Percentiles rank a stretch among this genome's conserved stretches.
phyloP scores from a whole-genome alignment of 345 rosid genomes.

The Gossypium bickii region DNA sequence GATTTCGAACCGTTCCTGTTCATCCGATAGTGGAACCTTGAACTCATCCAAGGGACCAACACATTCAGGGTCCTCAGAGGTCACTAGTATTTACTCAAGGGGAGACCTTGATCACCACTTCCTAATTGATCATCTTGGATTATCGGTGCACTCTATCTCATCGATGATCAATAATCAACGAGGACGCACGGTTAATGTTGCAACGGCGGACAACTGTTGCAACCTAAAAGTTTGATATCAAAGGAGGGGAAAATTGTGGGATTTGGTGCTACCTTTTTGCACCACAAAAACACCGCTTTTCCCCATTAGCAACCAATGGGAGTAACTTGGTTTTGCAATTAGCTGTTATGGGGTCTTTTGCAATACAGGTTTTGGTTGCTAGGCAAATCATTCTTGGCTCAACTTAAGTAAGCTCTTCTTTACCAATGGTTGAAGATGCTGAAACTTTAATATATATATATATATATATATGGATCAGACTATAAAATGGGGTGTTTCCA shows the following conservation, averaged over 20 bases:
- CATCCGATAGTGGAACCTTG: conserved; percentile 55
- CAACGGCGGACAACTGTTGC: conserved; percentile 58
- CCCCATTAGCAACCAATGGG: conserved; percentile 35
- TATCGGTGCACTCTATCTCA: conserved; percentile 38
- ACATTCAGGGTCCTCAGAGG: conserved; percentile 61
- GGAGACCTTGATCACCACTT: conserved; percentile 29
- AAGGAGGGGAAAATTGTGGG: conserved; percentile 20
- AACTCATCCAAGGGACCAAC: conserved; percentile 51
- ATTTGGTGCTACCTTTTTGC: conserved; percentile 22
- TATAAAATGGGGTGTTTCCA: background rate
- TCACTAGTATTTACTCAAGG: conserved; percentile 61
- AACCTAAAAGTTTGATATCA: conserved; percentile 50
- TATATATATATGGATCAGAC: background rate
- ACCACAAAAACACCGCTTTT: conserved; percentile 13
- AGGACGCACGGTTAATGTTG: conserved; percentile 30
- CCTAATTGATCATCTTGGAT: conserved; percentile 29
- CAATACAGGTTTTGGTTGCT: conserved; percentile 15
- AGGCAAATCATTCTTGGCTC: conserved; percentile 98
- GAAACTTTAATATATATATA: background rate
- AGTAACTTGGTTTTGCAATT: conserved; percentile 12
- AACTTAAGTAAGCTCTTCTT: conserved; percentile 20
- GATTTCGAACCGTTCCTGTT: conserved; percentile 43
- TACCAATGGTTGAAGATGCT: conserved; percentile 1
- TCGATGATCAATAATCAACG: conserved; percentile 35
- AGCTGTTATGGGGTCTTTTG: background rate